Percentiles rank a stretch among this genome's conserved stretches.
Conservation (phyloP, 768 basidiomycete species). For the Hysterangium stoloniferum region DNA sequence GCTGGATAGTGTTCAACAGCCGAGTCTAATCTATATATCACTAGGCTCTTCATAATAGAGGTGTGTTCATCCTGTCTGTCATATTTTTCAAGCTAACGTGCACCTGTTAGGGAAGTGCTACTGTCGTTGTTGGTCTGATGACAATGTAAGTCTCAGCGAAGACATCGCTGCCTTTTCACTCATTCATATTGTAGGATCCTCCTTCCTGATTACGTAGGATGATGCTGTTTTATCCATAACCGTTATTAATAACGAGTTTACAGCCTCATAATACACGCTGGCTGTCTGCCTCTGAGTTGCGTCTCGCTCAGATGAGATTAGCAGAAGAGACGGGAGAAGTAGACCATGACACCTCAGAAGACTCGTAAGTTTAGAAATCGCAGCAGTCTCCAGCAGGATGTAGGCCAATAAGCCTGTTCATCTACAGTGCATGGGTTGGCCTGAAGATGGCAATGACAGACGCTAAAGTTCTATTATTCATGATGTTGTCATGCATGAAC, state of each 20-base stretch:
- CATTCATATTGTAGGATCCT: neutral
- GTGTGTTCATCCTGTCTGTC: conserved; percentile 22
- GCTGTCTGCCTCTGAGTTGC: conserved; percentile 41
- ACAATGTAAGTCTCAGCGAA: conserved; percentile 34
- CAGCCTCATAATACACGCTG: conserved; percentile 46
- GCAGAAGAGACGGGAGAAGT: conserved; percentile 65
- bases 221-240: neutral
- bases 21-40: no score
- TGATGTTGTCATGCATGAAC: conserved; percentile 15
- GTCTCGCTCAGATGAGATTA: conserved; percentile 57
- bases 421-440: conserved; percentile 13
- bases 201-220: conserved; percentile 9
- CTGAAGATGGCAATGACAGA: conserved; percentile 16
- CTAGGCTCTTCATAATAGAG: conserved; percentile 69
- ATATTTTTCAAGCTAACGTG: neutral
- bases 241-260: neutral
- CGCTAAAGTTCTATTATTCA: conserved; percentile 15
- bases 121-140: conserved; percentile 48
- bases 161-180: neutral
- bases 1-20: no score
- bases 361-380: conserved; percentile 47
- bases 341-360: conserved; percentile 46
- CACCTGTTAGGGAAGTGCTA: conserved; percentile 62
- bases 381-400: neutral
- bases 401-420: no score